phyloP scores from a whole-genome alignment of 768 basidiomycete species.

The Pleurotus citrinopileatus region DNA sequence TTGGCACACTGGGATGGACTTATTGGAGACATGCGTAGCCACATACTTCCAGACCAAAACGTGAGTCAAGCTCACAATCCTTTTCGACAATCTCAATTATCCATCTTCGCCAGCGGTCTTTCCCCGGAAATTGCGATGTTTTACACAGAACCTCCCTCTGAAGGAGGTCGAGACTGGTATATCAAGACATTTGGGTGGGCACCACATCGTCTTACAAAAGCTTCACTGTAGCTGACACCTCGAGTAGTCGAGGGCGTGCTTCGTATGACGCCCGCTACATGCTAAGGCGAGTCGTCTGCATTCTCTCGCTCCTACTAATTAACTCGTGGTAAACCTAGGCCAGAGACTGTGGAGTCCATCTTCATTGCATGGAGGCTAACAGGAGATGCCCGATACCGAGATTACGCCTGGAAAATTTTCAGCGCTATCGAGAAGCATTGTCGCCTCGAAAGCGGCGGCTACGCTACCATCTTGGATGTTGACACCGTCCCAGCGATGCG shows the following conservation, averaged over 20 bases:
- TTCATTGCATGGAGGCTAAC: conserved; percentile 89
- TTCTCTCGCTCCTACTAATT: too few species aligned
- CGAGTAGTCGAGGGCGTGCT: conserved; percentile 36
- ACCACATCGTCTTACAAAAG: neutral
- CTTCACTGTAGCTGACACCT: neutral
- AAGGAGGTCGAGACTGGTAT: conserved; percentile 67
- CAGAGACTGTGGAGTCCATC: conserved; percentile 92
- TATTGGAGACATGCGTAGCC: conserved; percentile 84
- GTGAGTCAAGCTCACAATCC: conserved; percentile 38
- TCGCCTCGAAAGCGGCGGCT: conserved; percentile 72
- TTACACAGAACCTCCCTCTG: neutral
- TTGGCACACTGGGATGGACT: conserved; percentile 77
- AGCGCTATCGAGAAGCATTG: conserved; percentile 85
- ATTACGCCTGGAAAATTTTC: conserved; percentile 90
- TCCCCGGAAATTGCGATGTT: conserved; percentile 75
- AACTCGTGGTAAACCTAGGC: too few species aligned
- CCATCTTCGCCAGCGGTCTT: conserved; percentile 56
- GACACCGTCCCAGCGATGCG: conserved; percentile 65
- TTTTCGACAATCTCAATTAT: neutral
- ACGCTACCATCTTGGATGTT: conserved; percentile 81
- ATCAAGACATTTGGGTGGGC: conserved; percentile 77
- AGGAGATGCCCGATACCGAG: conserved; percentile 76
- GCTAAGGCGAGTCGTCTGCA: conserved; percentile 51
- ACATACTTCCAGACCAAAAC: conserved; percentile 76
- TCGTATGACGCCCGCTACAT: conserved; percentile 91